These are phyloP conservation scores for Euphrasia confusa DNA, from an alignment of 257 asterid genomes.

Conservation along the genomic window DNA sequence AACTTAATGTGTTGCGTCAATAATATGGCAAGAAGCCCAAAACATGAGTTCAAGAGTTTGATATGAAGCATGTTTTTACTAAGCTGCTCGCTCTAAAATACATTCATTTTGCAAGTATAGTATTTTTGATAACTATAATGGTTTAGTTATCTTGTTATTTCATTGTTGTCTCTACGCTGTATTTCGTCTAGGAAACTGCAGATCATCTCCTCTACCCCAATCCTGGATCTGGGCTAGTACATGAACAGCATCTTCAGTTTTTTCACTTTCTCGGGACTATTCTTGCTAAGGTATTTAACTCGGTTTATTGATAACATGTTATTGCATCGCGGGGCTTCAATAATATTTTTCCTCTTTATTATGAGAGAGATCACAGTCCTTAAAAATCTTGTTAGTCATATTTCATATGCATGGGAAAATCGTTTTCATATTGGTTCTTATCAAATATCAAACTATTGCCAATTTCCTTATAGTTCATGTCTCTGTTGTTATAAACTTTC, in stretches of 20 bases:
- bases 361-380: background rate
- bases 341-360: background rate
- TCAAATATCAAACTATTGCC: background rate
- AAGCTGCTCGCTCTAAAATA: slow-evolving; percentile 1
- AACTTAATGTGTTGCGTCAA: background rate
- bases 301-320: slow-evolving; percentile 18
- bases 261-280: slow-evolving; percentile 93
- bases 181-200: slow-evolving; percentile 66
- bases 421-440: background rate
- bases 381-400: background rate
- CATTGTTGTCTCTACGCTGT: slow-evolving; percentile 2
- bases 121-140: background rate
- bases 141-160: slow-evolving; percentile 1
- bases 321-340: too few relatives aligned
- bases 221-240: slow-evolving; percentile 91
- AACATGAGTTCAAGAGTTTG: slow-evolving; percentile 2
- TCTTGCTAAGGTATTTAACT: slow-evolving; percentile 80
- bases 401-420: slow-evolving; percentile 3
- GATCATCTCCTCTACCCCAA: slow-evolving; percentile 97
- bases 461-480: slow-evolving; percentile 2
- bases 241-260: slow-evolving; percentile 86
- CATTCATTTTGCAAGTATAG: background rate
- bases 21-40: slow-evolving; percentile 6
- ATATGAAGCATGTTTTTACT: background rate
- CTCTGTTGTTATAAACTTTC: background rate